Base-by-base conservation (phyloP, 495 filamentous ascomycete genomes). In the Penicillium lagena region DNA sequence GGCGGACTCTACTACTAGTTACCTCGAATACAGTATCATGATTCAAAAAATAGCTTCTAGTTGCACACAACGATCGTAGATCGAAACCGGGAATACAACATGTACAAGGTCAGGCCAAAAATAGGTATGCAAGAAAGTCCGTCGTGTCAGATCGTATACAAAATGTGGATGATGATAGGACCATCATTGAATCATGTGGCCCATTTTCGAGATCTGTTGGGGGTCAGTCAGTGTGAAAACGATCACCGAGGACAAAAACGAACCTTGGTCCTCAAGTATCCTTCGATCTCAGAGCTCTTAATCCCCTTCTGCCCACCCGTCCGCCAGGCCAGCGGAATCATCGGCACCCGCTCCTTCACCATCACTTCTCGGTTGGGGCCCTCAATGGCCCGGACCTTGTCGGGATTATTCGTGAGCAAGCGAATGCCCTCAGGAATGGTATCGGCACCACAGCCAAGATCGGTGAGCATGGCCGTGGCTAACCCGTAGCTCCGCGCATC, bases 391-490 rank as follows among this genome's bases (percentile, higher is more conserved):
- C 89, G 76, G 29, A 97, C 83, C 71, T 98, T 98, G 51, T 98
- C 93, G 1, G 93, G 93, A 56, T 98, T 98, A 63, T 98, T 98
- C n/a, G 93, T 98, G 47, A 98, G 68, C 30, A 98, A 63, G 43
- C 87, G 71, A 39, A 96, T 82, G 10, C 93, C 89, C 14, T 72
- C 64, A 35, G 83, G 76, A 32, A 68, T 68, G 9, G 60, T 35
- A 42, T 83, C 76, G 2, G 69, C 78, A 9, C 79, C 79, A 32
- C 83, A 58, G 0, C 86, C 89, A 29, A 98, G 71, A 71, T 98
- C 93, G 43, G 83, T 67, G 33, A 98, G 71, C 74, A 98, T 97
- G 5, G 90, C 89, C 5, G 94, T 98, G 9, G 93, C 93, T 37
- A 98, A 66, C 1, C 94, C 93, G 62, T 98, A 98, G 50, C 86